Conservation (phyloP, 768 basidiomycete genomes). For the Mycena crocata region DNA sequence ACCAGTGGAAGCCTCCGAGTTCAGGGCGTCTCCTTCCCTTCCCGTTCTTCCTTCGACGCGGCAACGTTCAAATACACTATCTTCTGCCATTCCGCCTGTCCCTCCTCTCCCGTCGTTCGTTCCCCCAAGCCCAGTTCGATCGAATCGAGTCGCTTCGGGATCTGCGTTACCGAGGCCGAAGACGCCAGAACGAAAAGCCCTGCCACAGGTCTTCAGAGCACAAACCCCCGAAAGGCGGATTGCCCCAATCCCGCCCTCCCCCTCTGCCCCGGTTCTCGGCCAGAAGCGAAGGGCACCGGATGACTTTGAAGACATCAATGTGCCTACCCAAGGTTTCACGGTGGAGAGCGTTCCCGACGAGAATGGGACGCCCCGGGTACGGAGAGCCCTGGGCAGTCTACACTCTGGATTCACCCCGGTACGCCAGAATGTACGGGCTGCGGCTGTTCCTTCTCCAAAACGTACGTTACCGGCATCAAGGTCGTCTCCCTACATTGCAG, state of each 20-base stretch:
- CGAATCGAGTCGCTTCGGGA: slow-evolving; percentile 54
- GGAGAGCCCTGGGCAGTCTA: slow-evolving; percentile 66
- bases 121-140: slow-evolving; percentile 25
- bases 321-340: slow-evolving; percentile 76
- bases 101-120: slow-evolving; percentile 26
- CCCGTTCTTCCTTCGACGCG: slow-evolving; percentile 33
- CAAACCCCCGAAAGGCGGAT: slow-evolving; percentile 60
- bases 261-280: slow-evolving; percentile 59
- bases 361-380: slow-evolving; percentile 68
- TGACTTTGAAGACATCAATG: slow-evolving; percentile 71
- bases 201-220: slow-evolving; percentile 60
- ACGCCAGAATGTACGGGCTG: slow-evolving; percentile 54
- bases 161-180: slow-evolving; percentile 58
- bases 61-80: slow-evolving; percentile 46
- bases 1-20: slow-evolving; percentile 23
- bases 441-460: slow-evolving; percentile 62
- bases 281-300: slow-evolving; percentile 84
- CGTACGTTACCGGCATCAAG: slow-evolving; percentile 48
- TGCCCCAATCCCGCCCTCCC: slow-evolving; percentile 41
- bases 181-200: slow-evolving; percentile 63
- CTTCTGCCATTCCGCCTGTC: slow-evolving; percentile 32
- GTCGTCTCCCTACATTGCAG: slow-evolving; percentile 56
- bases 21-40: slow-evolving; percentile 26
- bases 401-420: slow-evolving; percentile 82
- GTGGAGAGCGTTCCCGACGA: slow-evolving; percentile 61